A percentile compares a stretch with the other conserved stretches of the same genome.
These are phyloP conservation scores for Hymenoscyphus albidus DNA, from an alignment of 2,329 filamentous ascomycete species.

Conservation along the genomic window DNA sequence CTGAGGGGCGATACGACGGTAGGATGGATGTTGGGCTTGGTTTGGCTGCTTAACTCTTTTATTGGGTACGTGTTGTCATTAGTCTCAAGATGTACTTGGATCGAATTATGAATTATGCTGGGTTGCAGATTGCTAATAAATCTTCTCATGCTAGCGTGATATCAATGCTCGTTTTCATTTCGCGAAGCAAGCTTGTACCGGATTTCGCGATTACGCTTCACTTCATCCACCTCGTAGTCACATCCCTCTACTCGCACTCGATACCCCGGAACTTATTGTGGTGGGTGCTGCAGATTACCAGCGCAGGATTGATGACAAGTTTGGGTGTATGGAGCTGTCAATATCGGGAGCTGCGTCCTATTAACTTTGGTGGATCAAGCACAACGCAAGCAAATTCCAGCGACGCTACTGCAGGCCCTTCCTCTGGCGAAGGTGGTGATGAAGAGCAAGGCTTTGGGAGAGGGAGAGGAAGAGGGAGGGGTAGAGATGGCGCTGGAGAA, in stretches of 20 bases:
- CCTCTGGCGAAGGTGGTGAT: conserved; percentile 33
- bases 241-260: conserved; percentile 71
- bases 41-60: conserved; percentile 64
- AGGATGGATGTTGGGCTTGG: conserved; percentile 65
- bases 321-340: conserved; percentile 88
- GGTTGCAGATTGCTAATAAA: conserved; percentile 6
- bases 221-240: conserved; percentile 73
- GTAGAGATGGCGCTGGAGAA: conserved; percentile 52
- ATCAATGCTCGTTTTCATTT: conserved; percentile 77
- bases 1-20: conserved; percentile 64
- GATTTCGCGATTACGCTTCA: conserved; percentile 92
- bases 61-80: conserved; percentile 49
- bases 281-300: conserved; percentile 70
- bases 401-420: conserved; percentile 23
- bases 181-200: conserved; percentile 87
- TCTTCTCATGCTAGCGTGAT: conserved; percentile 57
- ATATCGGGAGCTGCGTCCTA: conserved; percentile 83
- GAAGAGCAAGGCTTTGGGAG: conserved; percentile 50
- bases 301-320: conserved; percentile 59
- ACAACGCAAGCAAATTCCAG: conserved; percentile 13
- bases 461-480: conserved; percentile 49
- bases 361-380: conserved; percentile 70
- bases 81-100: neutral
- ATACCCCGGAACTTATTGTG: conserved; percentile 78
- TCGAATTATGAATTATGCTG: neutral